Base-by-base conservation (phyloP, 345 rosid species). In the Mangifera indica region DNA sequence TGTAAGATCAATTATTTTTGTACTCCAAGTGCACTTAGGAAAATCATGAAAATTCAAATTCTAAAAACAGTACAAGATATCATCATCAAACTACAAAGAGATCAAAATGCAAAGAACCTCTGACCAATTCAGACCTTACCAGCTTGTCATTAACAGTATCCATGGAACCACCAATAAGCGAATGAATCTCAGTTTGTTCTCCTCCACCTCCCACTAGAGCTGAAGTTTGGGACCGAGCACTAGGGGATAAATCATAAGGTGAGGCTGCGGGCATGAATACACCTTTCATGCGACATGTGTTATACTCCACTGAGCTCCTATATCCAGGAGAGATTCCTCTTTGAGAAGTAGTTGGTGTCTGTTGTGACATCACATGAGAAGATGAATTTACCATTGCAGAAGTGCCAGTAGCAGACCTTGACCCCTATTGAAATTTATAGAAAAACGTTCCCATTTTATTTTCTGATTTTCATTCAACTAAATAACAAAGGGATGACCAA, bases 231-330 rank as follows among this genome's bases (percentile, higher is more conserved):
- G 85, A 52, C 22, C 48, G 85, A 73, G 70, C 77, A 72, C 71
- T 75, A 61, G 82, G 69, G 64, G 87, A 78, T 52, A 83, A 61
- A 82, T 89, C 95, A 81, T 84, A 90, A 55, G 89, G 86, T 51
- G 91, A 83, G 49, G 92, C 74, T 64, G 74, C 79, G 32, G 96
- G 96, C 76, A 82, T 60, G 75, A 87, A 91, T 80, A 89, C 88
- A 80, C 96, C 90, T 86, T 91, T 93, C 88, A 85, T 79, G 60
- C 76, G 88, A 76, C 87, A 77, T 67, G 96, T 69, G 82, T 83
- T 87, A 82, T 88, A 82, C 70, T 93, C 99, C 62, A 80, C 79
- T 46, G 94, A 79, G 77, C 88, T 83, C 70, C 40, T 85, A 67
- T 65, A 86, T 64, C 88, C 86, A 58, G 96, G 79, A 64, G 91